A percentile compares a stretch with the other conserved stretches of the same genome.
Evolutionary conservation across 1,284 basidiomycete genomes (phyloP).

Genomic region (Exsudoporus floridanus): DNA sequence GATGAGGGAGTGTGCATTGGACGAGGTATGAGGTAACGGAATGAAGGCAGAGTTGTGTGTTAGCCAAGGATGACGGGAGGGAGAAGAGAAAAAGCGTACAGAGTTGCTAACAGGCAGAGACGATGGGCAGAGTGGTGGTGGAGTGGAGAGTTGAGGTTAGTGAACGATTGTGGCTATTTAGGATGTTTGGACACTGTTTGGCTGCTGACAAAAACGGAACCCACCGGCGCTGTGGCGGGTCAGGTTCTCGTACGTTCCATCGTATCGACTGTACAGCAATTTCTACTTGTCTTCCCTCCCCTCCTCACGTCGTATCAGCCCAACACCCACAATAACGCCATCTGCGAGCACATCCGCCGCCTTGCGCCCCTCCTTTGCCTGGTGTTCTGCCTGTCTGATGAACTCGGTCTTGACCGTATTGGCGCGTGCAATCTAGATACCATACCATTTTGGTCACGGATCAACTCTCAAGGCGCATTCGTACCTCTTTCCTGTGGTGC

Average conservation of each 20-base stretch:
- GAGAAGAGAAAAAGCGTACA: constrained; percentile 21
- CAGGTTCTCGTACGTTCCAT: constrained; percentile 13
- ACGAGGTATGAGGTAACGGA: background rate
- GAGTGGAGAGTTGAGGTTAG: constrained; percentile 41
- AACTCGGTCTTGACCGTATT: constrained; percentile 75
- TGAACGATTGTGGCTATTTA: constrained; percentile 42
- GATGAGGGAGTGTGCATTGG: background rate
- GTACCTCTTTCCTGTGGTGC: constrained; percentile 88
- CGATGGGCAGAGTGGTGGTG: constrained; percentile 46
- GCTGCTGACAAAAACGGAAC: constrained; percentile 34
- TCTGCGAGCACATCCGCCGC: constrained; percentile 71
- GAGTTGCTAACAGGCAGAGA: constrained; percentile 17
- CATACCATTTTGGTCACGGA: constrained; percentile 6
- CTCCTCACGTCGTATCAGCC: constrained; percentile 59
- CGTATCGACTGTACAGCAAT: background rate
- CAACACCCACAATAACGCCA: constrained; percentile 72
- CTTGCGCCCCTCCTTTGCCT: constrained; percentile 69
- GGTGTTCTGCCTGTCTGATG: constrained; percentile 63
- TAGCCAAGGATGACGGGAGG: background rate
- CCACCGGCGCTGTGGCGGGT: constrained; percentile 9
- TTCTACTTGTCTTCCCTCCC: constrained; percentile 8
- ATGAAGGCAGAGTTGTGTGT: background rate
- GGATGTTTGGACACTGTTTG: constrained; percentile 47
- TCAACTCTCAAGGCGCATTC: constrained; percentile 19
- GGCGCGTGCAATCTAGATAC: constrained; percentile 65